Conservation (phyloP, 345 rosid species). For the Capsella bursapastoris region DNA sequence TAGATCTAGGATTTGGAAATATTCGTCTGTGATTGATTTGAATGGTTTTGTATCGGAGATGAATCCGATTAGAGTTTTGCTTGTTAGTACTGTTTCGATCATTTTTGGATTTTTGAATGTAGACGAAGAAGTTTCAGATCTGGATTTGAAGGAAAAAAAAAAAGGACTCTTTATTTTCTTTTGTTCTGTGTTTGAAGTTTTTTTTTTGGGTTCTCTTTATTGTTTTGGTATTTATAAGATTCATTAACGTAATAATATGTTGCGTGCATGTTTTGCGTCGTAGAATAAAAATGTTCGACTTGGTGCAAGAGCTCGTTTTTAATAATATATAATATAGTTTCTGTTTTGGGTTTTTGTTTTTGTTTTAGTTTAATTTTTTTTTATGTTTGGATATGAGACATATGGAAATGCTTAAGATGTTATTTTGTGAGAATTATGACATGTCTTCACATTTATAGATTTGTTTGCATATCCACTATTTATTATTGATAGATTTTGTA, state of each 20-base stretch:
- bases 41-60: constrained; percentile 46
- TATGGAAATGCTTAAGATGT: not conserved
- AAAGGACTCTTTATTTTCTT: not conserved
- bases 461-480: not conserved
- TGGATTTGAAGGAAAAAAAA: not conserved
- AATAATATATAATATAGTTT: not conserved
- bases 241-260: not conserved
- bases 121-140: not conserved
- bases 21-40: constrained; percentile 39
- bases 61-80: constrained; percentile 49
- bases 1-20: constrained; percentile 48
- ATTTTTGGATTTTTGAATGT: constrained; percentile 20
- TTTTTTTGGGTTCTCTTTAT: no score
- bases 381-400: no score
- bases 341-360: no score
- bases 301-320: not conserved
- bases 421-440: no score
- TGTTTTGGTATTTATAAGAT: not conserved
- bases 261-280: constrained; percentile 19
- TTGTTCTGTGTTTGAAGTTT: not conserved
- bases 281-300: not conserved
- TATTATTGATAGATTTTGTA: not conserved
- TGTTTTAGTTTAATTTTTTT: no score
- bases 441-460: not conserved
- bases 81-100: constrained; percentile 49